These are phyloP conservation scores for Syncephalastrum racemosum DNA, from an alignment of 371 early-diverging fungal genomes.

Conservation along the genomic window DNA sequence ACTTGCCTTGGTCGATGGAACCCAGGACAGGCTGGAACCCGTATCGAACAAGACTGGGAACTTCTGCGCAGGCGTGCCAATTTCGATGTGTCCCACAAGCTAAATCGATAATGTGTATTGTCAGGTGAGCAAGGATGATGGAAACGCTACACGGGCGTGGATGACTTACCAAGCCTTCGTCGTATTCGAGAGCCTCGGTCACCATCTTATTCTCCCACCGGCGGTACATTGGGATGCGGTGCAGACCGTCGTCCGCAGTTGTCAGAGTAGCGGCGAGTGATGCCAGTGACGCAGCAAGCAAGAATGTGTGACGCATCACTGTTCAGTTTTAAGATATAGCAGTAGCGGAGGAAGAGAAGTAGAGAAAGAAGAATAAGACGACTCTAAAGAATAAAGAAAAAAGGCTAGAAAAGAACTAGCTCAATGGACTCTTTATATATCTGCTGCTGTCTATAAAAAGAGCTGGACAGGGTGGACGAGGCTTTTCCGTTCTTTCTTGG, in stretches of 20 bases:
- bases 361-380: conserved; percentile 7
- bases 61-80: conserved; percentile 43
- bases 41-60: conserved; percentile 45
- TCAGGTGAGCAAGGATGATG: neutral
- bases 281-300: conserved; percentile 14
- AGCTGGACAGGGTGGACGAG: too few species aligned
- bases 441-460: too few species aligned
- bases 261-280: conserved; percentile 5
- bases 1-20: conserved; percentile 39
- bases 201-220: conserved; percentile 19
- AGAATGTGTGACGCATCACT: conserved; percentile 9
- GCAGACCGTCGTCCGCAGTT: conserved; percentile 2
- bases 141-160: neutral
- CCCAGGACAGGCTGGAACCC: conserved; percentile 42
- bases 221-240: conserved; percentile 16
- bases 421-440: too few species aligned
- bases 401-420: conserved; percentile 4
- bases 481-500: too few species aligned
- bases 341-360: conserved; percentile 7
- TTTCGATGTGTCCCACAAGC: conserved; percentile 21
- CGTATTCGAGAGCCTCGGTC: conserved; percentile 32
- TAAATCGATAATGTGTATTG: neutral
- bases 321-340: neutral
- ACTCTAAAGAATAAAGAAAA: conserved; percentile 13
- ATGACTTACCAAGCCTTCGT: conserved; percentile 42